phyloP scores from a whole-genome alignment of 768 basidiomycete genomes.

The Russula vinacea region DNA sequence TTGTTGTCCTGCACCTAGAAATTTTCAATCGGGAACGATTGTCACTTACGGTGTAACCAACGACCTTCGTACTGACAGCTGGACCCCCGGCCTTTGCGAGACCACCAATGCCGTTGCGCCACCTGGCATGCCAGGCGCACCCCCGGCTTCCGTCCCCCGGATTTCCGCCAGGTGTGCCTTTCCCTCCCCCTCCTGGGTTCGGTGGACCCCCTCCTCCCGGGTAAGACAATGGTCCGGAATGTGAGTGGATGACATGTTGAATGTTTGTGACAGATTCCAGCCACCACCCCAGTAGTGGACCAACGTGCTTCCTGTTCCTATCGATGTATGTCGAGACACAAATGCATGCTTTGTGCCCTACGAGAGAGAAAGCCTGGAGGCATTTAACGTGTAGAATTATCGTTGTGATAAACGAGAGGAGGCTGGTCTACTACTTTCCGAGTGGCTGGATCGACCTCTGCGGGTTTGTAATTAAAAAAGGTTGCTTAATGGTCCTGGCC shows the following conservation, averaged over 20 bases:
- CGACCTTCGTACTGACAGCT: conserved; percentile 41
- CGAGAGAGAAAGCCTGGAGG: neutral
- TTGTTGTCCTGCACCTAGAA: conserved; percentile 14
- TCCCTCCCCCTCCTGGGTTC: conserved; percentile 79
- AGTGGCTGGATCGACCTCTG: conserved; percentile 2
- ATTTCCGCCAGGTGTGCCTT: conserved; percentile 77
- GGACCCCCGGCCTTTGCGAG: conserved; percentile 59
- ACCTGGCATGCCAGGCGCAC: conserved; percentile 83
- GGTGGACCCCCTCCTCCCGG: conserved; percentile 75
- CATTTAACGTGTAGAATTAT: conserved; percentile 27
- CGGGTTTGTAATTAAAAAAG: neutral
- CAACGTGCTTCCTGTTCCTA: conserved; percentile 2
- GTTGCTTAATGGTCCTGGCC: conserved; percentile 4
- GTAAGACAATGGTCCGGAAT: conserved; percentile 45
- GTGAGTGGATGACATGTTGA: neutral
- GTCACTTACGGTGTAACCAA: conserved; percentile 14
- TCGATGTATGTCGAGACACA: conserved; percentile 12
- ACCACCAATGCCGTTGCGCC: conserved; percentile 64
- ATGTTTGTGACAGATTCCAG: conserved; percentile 41
- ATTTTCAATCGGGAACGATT: conserved; percentile 25
- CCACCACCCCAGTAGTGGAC: conserved; percentile 45
- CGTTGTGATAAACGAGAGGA: conserved; percentile 8
- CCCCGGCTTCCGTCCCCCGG: conserved; percentile 84
- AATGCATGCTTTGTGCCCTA: neutral
- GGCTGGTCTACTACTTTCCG: neutral